Evolutionary conservation across 1,284 basidiomycete species (phyloP).

Genomic region (Amylostereum chailletii): DNA sequence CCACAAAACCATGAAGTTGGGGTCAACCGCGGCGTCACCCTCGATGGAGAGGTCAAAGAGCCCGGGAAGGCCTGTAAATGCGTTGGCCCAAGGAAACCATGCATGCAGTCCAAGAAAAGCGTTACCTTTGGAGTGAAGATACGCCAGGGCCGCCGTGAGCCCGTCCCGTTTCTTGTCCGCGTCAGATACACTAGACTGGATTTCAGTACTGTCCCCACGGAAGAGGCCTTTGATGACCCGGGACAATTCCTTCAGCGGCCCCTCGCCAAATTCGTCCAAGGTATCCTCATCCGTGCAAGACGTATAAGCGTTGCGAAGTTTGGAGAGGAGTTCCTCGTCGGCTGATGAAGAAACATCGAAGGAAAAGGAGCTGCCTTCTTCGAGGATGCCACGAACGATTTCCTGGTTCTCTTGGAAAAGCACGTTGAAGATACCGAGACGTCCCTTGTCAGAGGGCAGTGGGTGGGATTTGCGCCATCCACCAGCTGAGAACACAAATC

Average conservation of each 20-base stretch:
- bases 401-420: slow-evolving; percentile 57
- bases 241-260: slow-evolving; percentile 55
- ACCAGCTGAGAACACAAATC: slow-evolving; percentile 38
- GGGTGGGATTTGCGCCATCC: slow-evolving; percentile 79
- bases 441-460: slow-evolving; percentile 77
- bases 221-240: slow-evolving; percentile 49
- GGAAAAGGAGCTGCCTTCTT: slow-evolving; percentile 11
- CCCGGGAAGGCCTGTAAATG: slow-evolving; percentile 54
- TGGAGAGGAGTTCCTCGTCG: slow-evolving; percentile 67
- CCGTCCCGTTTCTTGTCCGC: slow-evolving; percentile 30
- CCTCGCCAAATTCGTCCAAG: slow-evolving; percentile 54
- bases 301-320: slow-evolving; percentile 74
- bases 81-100: not conserved
- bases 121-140: slow-evolving; percentile 77
- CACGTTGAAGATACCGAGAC: slow-evolving; percentile 54
- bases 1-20: slow-evolving; percentile 81
- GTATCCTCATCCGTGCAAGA: slow-evolving; percentile 77
- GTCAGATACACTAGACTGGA: slow-evolving; percentile 15
- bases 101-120: slow-evolving; percentile 3
- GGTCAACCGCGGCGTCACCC: slow-evolving; percentile 86
- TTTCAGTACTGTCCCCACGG: slow-evolving; percentile 37
- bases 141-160: slow-evolving; percentile 78
- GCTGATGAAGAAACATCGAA: slow-evolving; percentile 25
- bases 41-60: slow-evolving; percentile 78
- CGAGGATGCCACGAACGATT: slow-evolving; percentile 35